Evolutionary conservation across 2,329 filamentous ascomycete genomes (phyloP), one percentile per base, ranked within the genome.

Genomic region (Herpotrichia juniperi): DNA sequence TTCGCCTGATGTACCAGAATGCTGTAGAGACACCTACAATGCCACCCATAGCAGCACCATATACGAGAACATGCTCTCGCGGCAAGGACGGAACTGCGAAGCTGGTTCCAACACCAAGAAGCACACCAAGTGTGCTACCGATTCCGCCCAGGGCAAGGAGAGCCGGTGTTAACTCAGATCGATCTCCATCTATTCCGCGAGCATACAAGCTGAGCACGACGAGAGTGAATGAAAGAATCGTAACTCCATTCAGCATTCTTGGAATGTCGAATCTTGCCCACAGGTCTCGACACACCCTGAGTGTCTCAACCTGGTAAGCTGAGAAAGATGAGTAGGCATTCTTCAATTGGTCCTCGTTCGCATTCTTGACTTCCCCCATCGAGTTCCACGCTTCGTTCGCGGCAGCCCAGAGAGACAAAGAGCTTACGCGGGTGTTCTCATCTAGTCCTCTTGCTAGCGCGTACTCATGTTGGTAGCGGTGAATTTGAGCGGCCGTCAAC

Each of bases 251-350:
- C 12, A 88, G 67, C 92, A 99, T 99, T 69, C 88, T 90, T 2
- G 85, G 81, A 17, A 96, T 80, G 71, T 99, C 91, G 62, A 99
- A 99, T 30, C 90, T 86, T 19, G 94, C 92, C 94, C 94, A 99
- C 14, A 97, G 78, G 32, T 82, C 83, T 69, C 92, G 90, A 77
- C 91, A 97, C 11, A 93, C 82, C 24, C 80, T 80, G 39, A 99
- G 79, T 0, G 89, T 96, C 67, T 90, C 85, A 25, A 80, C 79
- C 70, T 97, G 92, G 68, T 96, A 97, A 10, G 81, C 79, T 14
- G 81, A 77, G 66, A 90, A 93, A 0, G 87, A 83, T 2, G 81
- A 63, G 56, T 81, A 83, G 17, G 77, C 74, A 1, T 72, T 61
- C 50, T 75, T 73, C 60, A 77, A 75, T 3, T 74, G 66, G 28